These are phyloP conservation scores for Tolypocladium paradoxum DNA, from an alignment of 2,329 filamentous ascomycete genomes.

Conservation along the genomic window DNA sequence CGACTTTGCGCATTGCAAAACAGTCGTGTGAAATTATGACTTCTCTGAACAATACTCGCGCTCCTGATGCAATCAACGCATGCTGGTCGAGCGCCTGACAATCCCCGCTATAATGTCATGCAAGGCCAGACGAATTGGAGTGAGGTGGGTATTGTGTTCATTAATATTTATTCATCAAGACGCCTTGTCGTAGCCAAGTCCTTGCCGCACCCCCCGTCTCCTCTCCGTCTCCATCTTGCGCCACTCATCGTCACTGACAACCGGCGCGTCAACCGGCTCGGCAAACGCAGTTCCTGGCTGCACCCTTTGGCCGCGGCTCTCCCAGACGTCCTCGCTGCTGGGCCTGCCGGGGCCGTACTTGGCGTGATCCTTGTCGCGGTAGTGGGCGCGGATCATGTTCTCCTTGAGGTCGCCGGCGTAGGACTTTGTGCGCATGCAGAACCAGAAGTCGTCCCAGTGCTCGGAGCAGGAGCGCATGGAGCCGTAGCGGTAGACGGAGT, in stretches of 20 bases:
- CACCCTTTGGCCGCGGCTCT: constrained; percentile 54
- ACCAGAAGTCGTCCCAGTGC: constrained; percentile 91
- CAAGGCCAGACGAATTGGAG: background rate
- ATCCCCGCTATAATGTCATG: too few species aligned
- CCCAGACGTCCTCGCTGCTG: constrained; percentile 89
- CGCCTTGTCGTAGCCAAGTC: constrained; percentile 15
- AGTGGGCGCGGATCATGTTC: constrained; percentile 53
- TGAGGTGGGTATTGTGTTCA: background rate
- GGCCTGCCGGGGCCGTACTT: constrained; percentile 52
- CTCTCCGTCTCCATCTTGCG: constrained; percentile 21
- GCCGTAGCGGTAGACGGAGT: constrained; percentile 82
- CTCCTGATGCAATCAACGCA: too few species aligned
- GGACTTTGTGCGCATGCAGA: constrained; percentile 80
- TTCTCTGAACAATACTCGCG: too few species aligned
- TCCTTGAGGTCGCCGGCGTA: constrained; percentile 49
- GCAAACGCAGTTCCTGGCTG: constrained; percentile 34
- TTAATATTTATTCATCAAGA: constrained; percentile 1
- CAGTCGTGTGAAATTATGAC: too few species aligned
- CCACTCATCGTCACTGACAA: constrained; percentile 33
- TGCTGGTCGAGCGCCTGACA: too few species aligned
- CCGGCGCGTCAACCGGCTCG: constrained; percentile 25
- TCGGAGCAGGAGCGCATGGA: constrained; percentile 65
- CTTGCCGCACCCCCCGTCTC: constrained; percentile 23
- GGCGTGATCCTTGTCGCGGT: constrained; percentile 52
- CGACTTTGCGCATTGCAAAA: too few species aligned